Evolutionary conservation across 352 stramenopile species (phyloP), one percentile per base, ranked within the genome.

Genomic region (Globisporangium echinulatum): DNA sequence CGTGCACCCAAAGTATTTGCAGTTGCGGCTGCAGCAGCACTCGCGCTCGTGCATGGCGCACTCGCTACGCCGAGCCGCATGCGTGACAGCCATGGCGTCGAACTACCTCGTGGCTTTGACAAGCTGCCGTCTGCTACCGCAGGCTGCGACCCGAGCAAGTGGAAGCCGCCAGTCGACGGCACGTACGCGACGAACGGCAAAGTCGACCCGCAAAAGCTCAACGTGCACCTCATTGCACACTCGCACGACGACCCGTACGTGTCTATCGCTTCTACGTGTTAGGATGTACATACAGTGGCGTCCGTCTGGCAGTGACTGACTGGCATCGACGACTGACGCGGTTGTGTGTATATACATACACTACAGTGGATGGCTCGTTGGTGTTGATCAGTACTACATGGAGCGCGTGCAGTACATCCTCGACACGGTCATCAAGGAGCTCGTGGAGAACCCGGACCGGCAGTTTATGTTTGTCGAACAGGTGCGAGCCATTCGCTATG

Each of bases 321-420:
- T 33, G 25, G 25, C 13, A 17, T n/a, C 13, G 7, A 52, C 39
- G 25, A 47, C 7, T 63, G 17, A 36, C n/a, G 14, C 7, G 46
- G 19, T 14, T 7, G 8, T 50, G 5, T 25, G 7, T n/a, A 17
- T 49, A 15, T 49, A n/a, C n/a, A n/a, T 5, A 8, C 37, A 86
- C 74, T 38, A 4, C 37, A 86, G 76, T 36, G 88, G 87, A 15
- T 99, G 97, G 97, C 71, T 98, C 9, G 90, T 98, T 58, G 98
- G 91, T 1, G 86, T 99, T 17, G 97, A 99, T 69, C 91, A 99
- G 75, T 99, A 99, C 69, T 99, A 97, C 72, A 80, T 87, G 56
- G 56, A 93, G 52, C 72, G 74, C 25, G 97, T 99, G 40, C 80
- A 97, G 49, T 97, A 94, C 70, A 99, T 99, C 61, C 60, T 99